A percentile compares a stretch with the other conserved stretches of the same genome.
Conservation (phyloP, 805 yeast genomes). For the Zygoascus flipseniorum region DNA sequence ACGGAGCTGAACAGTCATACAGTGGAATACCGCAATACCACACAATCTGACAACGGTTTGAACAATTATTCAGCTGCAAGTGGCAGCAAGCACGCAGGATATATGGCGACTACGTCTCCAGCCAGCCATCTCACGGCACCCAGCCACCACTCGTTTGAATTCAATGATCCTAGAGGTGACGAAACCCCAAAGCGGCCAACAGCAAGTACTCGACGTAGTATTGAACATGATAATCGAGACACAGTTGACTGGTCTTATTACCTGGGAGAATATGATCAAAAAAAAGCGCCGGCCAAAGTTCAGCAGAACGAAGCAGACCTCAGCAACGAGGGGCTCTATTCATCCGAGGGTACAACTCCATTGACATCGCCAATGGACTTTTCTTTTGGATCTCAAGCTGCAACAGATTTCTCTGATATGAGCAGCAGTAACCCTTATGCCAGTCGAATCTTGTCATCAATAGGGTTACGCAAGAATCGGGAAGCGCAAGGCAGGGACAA, state of each 20-base stretch:
- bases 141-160: neutral
- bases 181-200: neutral
- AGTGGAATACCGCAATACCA: neutral
- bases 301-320: neutral
- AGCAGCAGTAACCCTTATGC: neutral
- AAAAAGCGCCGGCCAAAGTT: no score
- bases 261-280: neutral
- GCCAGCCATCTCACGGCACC: neutral
- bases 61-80: neutral
- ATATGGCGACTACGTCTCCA: neutral
- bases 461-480: neutral
- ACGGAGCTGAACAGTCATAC: neutral
- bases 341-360: neutral
- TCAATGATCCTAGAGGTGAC: neutral
- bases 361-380: neutral
- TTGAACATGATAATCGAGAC: neutral
- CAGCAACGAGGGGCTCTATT: neutral
- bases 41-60: neutral
- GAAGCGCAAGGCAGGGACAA: neutral
- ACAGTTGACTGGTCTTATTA: conserved; percentile 2
- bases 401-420: neutral
- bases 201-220: neutral
- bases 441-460: neutral
- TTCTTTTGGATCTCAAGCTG: neutral
- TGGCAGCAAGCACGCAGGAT: neutral